A percentile compares a stretch with the other conserved stretches of the same genome.
Evolutionary conservation across 2,329 filamentous ascomycete species (phyloP).

Genomic region (Aspergillus phoenicis): DNA sequence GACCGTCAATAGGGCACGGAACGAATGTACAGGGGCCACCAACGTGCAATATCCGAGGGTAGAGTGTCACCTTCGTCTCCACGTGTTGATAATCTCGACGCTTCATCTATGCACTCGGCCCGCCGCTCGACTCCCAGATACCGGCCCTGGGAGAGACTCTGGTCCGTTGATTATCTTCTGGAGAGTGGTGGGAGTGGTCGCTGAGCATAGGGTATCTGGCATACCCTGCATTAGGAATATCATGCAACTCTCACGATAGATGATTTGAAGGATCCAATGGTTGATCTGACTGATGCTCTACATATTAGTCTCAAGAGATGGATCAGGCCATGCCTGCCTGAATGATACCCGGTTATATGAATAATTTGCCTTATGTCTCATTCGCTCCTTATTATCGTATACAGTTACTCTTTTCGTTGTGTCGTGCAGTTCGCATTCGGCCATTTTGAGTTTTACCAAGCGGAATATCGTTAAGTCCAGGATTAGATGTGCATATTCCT

Average conservation of each 20-base stretch:
- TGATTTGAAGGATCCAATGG: not conserved
- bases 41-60: conserved; percentile 1
- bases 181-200: conserved; percentile 28
- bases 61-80: conserved; percentile 23
- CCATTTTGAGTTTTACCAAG: not conserved
- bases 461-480: not conserved
- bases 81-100: conserved; percentile 12
- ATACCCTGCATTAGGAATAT: not conserved
- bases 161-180: conserved; percentile 47
- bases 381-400: conserved; percentile 1
- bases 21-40: conserved; percentile 4
- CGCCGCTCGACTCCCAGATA: conserved; percentile 27
- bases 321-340: conserved; percentile 9
- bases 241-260: conserved; percentile 2
- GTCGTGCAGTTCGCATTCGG: not conserved
- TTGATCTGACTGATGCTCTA: not conserved
- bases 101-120: conserved; percentile 30
- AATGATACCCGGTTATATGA: conserved; percentile 25
- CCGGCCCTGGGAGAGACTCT: conserved; percentile 47
- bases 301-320: conserved; percentile 14
- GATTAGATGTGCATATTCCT: not conserved
- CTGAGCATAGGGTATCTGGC: not conserved
- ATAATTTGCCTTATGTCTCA: conserved; percentile 2
- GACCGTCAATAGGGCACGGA: conserved; percentile 24
- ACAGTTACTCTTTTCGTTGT: not conserved